Evolutionary conservation across 208 protist genomes (phyloP).

Genomic region (Trypanosoma boissoni): DNA sequence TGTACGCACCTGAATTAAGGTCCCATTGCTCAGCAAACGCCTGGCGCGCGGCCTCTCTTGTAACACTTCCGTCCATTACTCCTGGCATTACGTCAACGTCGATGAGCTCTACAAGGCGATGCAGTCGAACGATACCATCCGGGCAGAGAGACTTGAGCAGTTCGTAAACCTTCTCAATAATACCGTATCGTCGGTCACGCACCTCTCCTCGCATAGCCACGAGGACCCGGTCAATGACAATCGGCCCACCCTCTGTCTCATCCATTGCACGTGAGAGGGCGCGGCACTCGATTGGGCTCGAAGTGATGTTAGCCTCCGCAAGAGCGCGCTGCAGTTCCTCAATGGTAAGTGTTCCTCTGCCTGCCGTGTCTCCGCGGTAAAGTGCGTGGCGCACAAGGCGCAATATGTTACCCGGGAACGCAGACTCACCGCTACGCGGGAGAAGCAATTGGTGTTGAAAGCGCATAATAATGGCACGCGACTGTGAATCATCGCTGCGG

Average conservation of each 20-base stretch:
- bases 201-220: constrained; percentile 63
- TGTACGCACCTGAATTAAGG: constrained; percentile 31
- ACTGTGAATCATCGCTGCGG: constrained; percentile 48
- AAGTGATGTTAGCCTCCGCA: constrained; percentile 29
- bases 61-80: constrained; percentile 36
- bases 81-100: constrained; percentile 59
- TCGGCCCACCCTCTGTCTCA: constrained; percentile 32
- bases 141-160: constrained; percentile 55
- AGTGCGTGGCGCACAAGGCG: constrained; percentile 51
- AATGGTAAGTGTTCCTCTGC: constrained; percentile 46
- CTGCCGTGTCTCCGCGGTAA: constrained; percentile 20
- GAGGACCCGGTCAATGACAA: constrained; percentile 44
- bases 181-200: constrained; percentile 55
- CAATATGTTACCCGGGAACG: constrained; percentile 76
- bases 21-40: constrained; percentile 76
- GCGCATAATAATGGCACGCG: constrained; percentile 58
- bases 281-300: constrained; percentile 52
- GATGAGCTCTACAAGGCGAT: constrained; percentile 53
- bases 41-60: constrained; percentile 35
- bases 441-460: constrained; percentile 61
- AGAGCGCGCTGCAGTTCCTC: constrained; percentile 71
- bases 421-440: constrained; percentile 32
- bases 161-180: constrained; percentile 66
- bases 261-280: constrained; percentile 76
- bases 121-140: constrained; percentile 40